These are phyloP conservation scores for Citrus australasica DNA, from an alignment of 345 rosid genomes.

Conservation along the genomic window DNA sequence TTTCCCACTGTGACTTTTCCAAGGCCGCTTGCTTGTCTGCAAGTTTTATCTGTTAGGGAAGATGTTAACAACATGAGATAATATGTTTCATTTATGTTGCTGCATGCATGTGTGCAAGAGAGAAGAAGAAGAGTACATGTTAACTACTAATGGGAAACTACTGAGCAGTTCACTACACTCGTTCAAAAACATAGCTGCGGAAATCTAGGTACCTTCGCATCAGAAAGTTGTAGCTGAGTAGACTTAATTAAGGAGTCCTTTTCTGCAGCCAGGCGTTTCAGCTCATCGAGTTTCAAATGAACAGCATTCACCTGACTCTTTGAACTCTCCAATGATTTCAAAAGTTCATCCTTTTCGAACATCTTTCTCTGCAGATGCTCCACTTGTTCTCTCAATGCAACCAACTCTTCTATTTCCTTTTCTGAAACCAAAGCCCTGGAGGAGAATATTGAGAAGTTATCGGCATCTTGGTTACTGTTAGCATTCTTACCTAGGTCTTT, in stretches of 20 bases:
- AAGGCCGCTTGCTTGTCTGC: constrained; percentile 96
- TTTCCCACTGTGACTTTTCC: constrained; percentile 94
- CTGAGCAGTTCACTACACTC: background rate
- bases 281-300: constrained; percentile 49
- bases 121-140: background rate
- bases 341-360: constrained; percentile 78
- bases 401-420: constrained; percentile 59
- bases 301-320: constrained; percentile 49
- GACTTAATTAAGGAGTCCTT: constrained; percentile 70
- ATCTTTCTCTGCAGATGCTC: constrained; percentile 68
- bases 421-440: constrained; percentile 49
- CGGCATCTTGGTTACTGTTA: constrained; percentile 44
- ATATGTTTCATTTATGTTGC: background rate
- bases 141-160: background rate
- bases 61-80: constrained; percentile 10
- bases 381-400: constrained; percentile 61
- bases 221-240: constrained; percentile 70
- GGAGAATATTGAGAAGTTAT: constrained; percentile 38
- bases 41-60: constrained; percentile 61
- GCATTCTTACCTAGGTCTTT: constrained; percentile 37
- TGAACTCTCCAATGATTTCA: constrained; percentile 59
- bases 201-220: constrained; percentile 63
- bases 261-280: constrained; percentile 53
- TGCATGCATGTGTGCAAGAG: background rate
- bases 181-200: background rate